phyloP scores from a whole-genome alignment of 768 basidiomycete genomes.

The Lyophyllum decastes region DNA sequence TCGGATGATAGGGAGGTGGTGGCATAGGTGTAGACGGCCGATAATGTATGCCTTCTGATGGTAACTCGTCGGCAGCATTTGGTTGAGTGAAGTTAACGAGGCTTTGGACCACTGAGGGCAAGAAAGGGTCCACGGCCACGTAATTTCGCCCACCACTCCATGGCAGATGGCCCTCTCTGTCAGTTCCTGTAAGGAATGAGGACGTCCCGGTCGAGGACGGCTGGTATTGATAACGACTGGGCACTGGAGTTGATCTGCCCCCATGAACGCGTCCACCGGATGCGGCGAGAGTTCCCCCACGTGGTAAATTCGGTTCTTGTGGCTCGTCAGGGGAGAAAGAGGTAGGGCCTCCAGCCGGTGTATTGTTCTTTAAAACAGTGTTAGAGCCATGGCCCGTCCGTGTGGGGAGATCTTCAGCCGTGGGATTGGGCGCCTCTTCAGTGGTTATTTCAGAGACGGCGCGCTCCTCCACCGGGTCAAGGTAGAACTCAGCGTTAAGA shows the following conservation, averaged over 20 bases:
- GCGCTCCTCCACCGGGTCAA: background rate
- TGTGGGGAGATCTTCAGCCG: no score
- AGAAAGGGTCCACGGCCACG: background rate
- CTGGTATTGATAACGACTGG: constrained; percentile 1
- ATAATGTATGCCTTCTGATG: background rate
- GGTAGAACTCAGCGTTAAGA: no score
- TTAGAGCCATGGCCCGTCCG: background rate
- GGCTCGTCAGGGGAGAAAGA: background rate
- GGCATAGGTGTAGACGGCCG: background rate
- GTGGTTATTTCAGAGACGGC: no score
- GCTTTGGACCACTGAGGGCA: background rate
- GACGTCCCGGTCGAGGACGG: background rate
- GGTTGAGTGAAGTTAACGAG: background rate
- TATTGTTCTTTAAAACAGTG: background rate
- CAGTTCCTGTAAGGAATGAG: background rate
- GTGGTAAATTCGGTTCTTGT: background rate
- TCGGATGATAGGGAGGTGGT: background rate
- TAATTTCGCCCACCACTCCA: background rate
- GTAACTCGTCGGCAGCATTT: background rate
- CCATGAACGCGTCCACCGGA: background rate
- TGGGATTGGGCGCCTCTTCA: no score
- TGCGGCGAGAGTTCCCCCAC: background rate
- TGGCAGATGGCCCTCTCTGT: background rate
- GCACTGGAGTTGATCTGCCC: background rate
- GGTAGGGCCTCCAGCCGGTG: no score